These are phyloP conservation scores for Salix exigua DNA, from an alignment of 345 rosid species.

Conservation along the genomic window DNA sequence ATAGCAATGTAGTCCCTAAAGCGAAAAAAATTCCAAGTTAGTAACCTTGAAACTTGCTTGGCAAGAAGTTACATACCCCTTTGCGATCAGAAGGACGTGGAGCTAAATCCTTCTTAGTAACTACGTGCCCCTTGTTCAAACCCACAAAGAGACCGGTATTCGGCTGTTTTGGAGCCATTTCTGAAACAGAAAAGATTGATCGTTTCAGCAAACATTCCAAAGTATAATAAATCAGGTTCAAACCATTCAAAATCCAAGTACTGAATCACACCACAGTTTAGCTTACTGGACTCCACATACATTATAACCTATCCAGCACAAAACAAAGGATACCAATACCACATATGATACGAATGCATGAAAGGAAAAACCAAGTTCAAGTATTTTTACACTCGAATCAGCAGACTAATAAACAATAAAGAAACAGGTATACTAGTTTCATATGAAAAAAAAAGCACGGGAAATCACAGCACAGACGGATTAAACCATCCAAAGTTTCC, in stretches of 20 bases:
- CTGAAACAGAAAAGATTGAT: constrained; percentile 9
- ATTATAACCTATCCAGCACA: background rate
- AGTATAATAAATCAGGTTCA: background rate
- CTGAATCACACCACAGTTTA: background rate
- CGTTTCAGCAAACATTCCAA: background rate
- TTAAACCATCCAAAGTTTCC: background rate
- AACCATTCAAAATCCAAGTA: background rate
- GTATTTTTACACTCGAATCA: background rate
- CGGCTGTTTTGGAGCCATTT: constrained; percentile 56
- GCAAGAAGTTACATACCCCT: constrained; percentile 40
- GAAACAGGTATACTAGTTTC: background rate
- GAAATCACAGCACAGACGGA: background rate
- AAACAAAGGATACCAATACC: background rate
- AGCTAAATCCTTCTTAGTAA: constrained; percentile 51
- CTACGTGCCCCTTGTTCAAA: constrained; percentile 60
- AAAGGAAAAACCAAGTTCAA: background rate
- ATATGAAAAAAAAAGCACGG: background rate
- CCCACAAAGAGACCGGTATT: constrained; percentile 61
- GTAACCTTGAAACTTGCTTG: background rate
- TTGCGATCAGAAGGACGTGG: constrained; percentile 54
- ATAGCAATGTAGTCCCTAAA: background rate
- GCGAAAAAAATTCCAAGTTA: background rate
- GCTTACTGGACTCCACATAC: background rate
- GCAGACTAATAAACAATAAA: background rate
- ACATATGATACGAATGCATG: background rate